Base-by-base conservation (phyloP, 257 asterid species). In the Forsythia viridissima region DNA sequence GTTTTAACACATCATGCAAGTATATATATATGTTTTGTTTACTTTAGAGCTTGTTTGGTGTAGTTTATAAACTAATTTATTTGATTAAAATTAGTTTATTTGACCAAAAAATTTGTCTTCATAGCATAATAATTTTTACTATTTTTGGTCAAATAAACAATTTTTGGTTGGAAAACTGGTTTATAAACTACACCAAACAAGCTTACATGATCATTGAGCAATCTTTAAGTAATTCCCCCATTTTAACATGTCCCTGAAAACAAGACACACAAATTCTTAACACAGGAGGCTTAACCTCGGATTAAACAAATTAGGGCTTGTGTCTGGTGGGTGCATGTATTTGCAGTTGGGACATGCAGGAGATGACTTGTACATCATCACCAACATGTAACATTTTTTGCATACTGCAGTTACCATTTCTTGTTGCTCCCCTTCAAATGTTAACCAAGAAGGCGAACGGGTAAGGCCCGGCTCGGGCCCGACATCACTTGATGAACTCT, bases 331-430 rank as follows among this genome's bases (percentile, higher is more conserved):
- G 80, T 90, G 91, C 81, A 90, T 57, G 71, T 84, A 91, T 80
- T 92, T 92, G 91, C 97, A 92, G 70, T 92, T 92, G 11, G 97
- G 97, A 77, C 97, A 92, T 67, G 92, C 74, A 2, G 92, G 93
- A 6, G 91, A 78, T 44, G 96, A 84, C 80, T 86, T 90, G 85
- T 82, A 78, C 95, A 92, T 89, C 93, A 92, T 86, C 20, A 92
- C 96, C 84, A 92, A 70, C 96, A 92, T 85, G 51, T 89, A 91
- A 70, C 97, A 92, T 82, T 90, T 90, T 70, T 85, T 84, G 93
- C 97, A 92, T 44, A 91, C 97, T 1, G 96, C 96, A 3, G 96
- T 90, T 34, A 92, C 86, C 96, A 92, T 90, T 57, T 90, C 88
- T 83, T 89, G 86, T 73, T 92, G 86, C 13, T 89, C 92, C 43